Evolutionary conservation across 2,329 filamentous ascomycete species (phyloP).

Genomic region (Blastomyces parvus): DNA sequence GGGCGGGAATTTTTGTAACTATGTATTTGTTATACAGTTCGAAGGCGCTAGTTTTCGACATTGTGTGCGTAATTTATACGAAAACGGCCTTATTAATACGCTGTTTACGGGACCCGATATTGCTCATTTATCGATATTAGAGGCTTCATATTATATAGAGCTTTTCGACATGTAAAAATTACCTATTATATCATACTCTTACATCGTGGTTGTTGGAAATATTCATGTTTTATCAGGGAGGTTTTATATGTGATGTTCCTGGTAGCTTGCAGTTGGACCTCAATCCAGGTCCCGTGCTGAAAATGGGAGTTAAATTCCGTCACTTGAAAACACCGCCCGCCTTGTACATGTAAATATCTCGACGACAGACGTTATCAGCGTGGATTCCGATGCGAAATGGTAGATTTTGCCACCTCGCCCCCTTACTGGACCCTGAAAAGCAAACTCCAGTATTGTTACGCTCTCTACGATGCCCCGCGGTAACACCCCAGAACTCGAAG

Average conservation of each 20-base stretch:
- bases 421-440: not conserved
- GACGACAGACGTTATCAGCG: not conserved
- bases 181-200: not conserved
- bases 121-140: not conserved
- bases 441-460: not conserved
- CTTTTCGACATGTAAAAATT: not conserved
- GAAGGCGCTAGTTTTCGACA: not conserved
- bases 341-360: not conserved
- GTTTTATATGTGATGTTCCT: too few relatives aligned
- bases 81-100: not conserved
- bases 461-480: constrained; percentile 20
- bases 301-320: not conserved
- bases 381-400: not conserved
- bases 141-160: not conserved
- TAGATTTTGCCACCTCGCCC: not conserved
- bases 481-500: constrained; percentile 15
- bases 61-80: not conserved
- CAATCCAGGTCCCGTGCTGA: not conserved
- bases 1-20: not conserved
- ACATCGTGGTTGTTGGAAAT: not conserved
- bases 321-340: not conserved
- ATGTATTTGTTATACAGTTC: not conserved
- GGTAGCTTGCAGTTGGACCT: not conserved
- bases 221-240: not conserved
- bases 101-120: not conserved